Evolutionary conservation across 345 rosid genomes (phyloP).

Genomic region (Lepidium didymum): DNA sequence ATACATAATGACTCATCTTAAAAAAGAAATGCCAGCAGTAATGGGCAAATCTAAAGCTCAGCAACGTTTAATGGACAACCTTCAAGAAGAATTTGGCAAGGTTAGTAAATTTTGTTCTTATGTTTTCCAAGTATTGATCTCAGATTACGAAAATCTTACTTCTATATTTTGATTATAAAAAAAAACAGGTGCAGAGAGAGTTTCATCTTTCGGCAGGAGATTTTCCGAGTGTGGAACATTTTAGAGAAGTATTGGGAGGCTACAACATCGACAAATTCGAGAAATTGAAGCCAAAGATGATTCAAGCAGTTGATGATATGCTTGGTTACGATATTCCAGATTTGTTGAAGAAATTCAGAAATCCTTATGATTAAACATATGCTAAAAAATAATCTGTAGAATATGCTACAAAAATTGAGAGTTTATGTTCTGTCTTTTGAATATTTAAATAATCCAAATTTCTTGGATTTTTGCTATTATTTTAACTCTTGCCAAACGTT

Average conservation of each 20-base stretch:
- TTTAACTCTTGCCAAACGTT: neutral
- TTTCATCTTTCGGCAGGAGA: constrained; percentile 76
- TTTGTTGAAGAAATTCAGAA: constrained; percentile 71
- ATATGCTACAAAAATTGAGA: neutral
- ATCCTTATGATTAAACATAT: constrained; percentile 55
- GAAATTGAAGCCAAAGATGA: constrained; percentile 79
- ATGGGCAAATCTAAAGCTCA: constrained; percentile 96
- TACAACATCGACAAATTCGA: constrained; percentile 79
- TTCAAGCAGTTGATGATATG: constrained; percentile 90
- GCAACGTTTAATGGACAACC: constrained; percentile 69
- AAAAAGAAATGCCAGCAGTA: constrained; percentile 92
- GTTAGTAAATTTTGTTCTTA: constrained; percentile 17
- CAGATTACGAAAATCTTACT: neutral
- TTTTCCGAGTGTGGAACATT: constrained; percentile 79
- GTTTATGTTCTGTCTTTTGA: neutral
- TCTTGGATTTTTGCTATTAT: neutral
- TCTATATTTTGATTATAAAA: neutral
- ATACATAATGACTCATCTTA: constrained; percentile 81
- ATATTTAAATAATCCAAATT: neutral
- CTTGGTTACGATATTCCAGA: constrained; percentile 83
- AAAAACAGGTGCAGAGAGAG: constrained; percentile 71
- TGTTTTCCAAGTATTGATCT: neutral
- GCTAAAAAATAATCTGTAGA: neutral
- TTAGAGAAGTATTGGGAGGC: constrained; percentile 56
- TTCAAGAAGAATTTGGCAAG: constrained; percentile 76